Conservation (phyloP, 192 early-diverging fungal species). For the Rhizoclosmatium globosum region DNA sequence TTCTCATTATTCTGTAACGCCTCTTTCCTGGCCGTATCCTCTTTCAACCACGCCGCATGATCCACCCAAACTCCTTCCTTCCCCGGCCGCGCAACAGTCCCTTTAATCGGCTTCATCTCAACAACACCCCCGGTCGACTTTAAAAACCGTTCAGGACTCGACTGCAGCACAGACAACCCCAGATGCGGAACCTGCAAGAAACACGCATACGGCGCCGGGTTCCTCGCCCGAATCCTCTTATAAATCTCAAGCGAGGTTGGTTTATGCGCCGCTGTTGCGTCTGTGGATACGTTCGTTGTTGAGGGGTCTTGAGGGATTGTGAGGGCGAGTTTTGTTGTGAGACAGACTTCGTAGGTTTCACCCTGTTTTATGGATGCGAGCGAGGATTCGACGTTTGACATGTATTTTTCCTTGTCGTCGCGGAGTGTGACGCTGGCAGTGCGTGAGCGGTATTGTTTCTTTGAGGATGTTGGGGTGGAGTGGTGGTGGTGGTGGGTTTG, state of each 20-base stretch:
- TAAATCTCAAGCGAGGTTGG: conserved; percentile 64
- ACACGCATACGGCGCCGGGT: conserved; percentile 89
- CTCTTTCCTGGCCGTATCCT: conserved; percentile 55
- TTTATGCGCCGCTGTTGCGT: neutral
- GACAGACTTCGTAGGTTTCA: conserved; percentile 95
- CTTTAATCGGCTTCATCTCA: conserved; percentile 98
- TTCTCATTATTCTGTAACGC: conserved; percentile 76
- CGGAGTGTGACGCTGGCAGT: conserved; percentile 23
- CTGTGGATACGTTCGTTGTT: neutral
- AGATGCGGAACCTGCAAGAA: conserved; percentile 64
- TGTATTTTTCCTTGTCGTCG: conserved; percentile 55
- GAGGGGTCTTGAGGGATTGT: neutral
- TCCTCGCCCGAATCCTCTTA: conserved; percentile 68
- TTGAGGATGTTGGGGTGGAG: no score
- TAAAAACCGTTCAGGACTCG: conserved; percentile 88
- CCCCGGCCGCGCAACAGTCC: conserved; percentile 61
- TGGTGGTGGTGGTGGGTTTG: no score
- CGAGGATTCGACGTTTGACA: conserved; percentile 64
- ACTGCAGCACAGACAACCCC: conserved; percentile 57
- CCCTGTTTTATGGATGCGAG: conserved; percentile 76
- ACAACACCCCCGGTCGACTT: conserved; percentile 55
- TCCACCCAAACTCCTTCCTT: conserved; percentile 52
- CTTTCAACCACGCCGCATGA: conserved; percentile 34
- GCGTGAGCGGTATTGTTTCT: neutral
- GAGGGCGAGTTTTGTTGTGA: conserved; percentile 80